Conservation (phyloP, 139 green algal genomes). For the Spirogloea muscicola region DNA sequence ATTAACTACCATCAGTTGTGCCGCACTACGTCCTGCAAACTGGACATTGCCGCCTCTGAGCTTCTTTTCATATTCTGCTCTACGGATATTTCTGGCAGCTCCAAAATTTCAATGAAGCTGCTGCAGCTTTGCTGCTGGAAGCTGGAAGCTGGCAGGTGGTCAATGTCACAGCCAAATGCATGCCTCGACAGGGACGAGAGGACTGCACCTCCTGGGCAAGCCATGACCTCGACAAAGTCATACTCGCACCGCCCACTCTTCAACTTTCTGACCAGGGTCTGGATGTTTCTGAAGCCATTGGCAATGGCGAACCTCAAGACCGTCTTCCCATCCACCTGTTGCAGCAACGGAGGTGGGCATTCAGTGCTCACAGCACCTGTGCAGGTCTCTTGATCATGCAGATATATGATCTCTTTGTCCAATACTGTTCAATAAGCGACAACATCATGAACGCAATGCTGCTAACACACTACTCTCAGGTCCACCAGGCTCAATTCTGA, state of each 20-base stretch:
- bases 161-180: too few relatives aligned
- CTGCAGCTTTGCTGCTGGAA: background rate
- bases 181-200: background rate
- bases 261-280: conserved; percentile 84
- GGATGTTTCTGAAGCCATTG: conserved; percentile 97
- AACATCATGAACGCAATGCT: too few relatives aligned
- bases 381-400: too few relatives aligned
- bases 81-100: background rate
- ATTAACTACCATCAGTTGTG: background rate
- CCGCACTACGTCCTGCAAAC: background rate
- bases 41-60: background rate
- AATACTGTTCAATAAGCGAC: too few relatives aligned
- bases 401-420: too few relatives aligned
- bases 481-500: too few relatives aligned
- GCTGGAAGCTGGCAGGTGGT: too few relatives aligned
- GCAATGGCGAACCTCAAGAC: conserved; percentile 75
- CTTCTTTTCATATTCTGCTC: background rate
- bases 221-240: conserved; percentile 97
- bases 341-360: background rate
- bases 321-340: conserved; percentile 36
- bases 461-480: too few relatives aligned
- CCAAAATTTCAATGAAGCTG: background rate
- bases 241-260: conserved; percentile 74
- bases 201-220: conserved; percentile 68
- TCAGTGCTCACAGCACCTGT: too few relatives aligned